Percentiles rank a stretch among this genome's conserved stretches.
Evolutionary conservation across 805 yeast species (phyloP).

Genomic region (Schwanniomyces polymorphus): DNA sequence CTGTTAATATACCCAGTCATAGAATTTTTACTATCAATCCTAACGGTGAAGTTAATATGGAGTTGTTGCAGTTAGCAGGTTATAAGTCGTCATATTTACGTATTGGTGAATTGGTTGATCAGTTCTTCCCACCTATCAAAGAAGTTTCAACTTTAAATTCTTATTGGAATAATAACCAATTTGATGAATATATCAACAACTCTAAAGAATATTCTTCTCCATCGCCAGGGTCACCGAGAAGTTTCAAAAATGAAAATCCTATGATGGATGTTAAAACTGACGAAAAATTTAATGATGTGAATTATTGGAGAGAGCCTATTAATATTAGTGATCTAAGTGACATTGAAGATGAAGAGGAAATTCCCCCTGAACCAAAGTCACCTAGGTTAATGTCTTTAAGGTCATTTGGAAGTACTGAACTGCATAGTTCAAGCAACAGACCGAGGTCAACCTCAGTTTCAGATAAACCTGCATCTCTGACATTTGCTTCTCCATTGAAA

Average conservation of each 20-base stretch:
- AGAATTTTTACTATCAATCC: constrained; percentile 95
- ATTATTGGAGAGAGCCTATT: constrained; percentile 88
- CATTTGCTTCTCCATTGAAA: constrained; percentile 42
- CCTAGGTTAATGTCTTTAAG: constrained; percentile 13
- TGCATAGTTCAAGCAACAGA: background rate
- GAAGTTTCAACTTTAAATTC: constrained; percentile 29
- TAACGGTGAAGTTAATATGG: constrained; percentile 97
- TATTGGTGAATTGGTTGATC: constrained; percentile 93
- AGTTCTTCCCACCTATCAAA: constrained; percentile 83
- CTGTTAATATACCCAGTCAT: constrained; percentile 92
- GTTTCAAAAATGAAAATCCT: constrained; percentile 15
- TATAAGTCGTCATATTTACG: constrained; percentile 83
- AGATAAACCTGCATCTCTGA: constrained; percentile 34
- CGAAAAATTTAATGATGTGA: constrained; percentile 79
- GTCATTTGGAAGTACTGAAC: constrained; percentile 3
- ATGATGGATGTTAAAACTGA: constrained; percentile 40
- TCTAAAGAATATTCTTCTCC: constrained; percentile 4
- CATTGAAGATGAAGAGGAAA: constrained; percentile 36
- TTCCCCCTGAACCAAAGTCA: constrained; percentile 14
- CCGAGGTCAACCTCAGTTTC: constrained; percentile 6
- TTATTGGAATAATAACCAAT: constrained; percentile 37
- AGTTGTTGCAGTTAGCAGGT: constrained; percentile 89
- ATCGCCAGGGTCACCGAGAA: constrained; percentile 25
- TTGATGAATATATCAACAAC: constrained; percentile 28
- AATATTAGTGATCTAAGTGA: constrained; percentile 56